phyloP scores from a whole-genome alignment of 1,284 basidiomycete genomes.

The Malassezia cuniculi region DNA sequence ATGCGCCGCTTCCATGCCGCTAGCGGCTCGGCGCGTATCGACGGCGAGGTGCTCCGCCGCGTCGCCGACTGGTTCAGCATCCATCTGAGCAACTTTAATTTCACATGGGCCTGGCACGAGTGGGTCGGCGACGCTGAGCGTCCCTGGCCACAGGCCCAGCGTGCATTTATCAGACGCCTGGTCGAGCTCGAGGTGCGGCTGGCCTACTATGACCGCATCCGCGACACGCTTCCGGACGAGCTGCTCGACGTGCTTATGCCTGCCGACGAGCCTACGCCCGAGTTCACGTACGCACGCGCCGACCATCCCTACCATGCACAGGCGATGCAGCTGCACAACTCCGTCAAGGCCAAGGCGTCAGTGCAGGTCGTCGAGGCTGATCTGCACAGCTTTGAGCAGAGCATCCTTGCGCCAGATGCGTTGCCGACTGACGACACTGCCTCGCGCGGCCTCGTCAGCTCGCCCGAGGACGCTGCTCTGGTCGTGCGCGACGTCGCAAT shows the following conservation, averaged over 20 bases:
- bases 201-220: conserved; percentile 83
- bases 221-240: conserved; percentile 71
- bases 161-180: conserved; percentile 72
- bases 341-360: conserved; percentile 59
- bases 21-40: conserved; percentile 49
- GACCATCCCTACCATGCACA: conserved; percentile 54
- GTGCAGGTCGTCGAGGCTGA: conserved; percentile 66
- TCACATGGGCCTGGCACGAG: conserved; percentile 99
- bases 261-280: conserved; percentile 64
- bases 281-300: conserved; percentile 60
- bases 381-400: conserved; percentile 51
- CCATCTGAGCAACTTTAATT: conserved; percentile 95
- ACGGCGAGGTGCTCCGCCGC: conserved; percentile 65
- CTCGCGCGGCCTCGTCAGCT: conserved; percentile 21
- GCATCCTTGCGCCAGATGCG: conserved; percentile 47
- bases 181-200: conserved; percentile 81
- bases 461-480: conserved; percentile 52
- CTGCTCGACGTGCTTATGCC: conserved; percentile 58
- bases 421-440: too few species aligned
- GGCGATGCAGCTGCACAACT: conserved; percentile 65
- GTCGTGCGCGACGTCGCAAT: conserved; percentile 67
- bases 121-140: conserved; percentile 80
- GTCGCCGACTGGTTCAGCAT: conserved; percentile 89
- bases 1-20: conserved; percentile 67
- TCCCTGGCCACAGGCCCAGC: conserved; percentile 61